Percentiles rank a stretch among this genome's conserved stretches.
Conservation (phyloP, 495 filamentous ascomycete species). For the Penicillium flavigenum region DNA sequence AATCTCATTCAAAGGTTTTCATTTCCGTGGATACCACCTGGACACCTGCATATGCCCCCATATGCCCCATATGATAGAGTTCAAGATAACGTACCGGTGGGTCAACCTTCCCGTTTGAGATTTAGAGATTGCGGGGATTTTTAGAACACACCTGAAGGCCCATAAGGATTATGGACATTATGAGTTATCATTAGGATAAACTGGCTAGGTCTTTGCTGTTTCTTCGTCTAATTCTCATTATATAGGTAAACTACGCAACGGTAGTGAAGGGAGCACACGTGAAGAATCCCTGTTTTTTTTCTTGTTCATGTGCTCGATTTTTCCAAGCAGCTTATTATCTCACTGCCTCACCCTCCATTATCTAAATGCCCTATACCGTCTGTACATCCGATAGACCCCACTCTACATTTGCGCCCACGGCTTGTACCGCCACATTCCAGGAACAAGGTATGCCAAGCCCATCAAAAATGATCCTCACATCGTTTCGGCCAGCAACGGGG, state of each 20-base stretch:
- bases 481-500: too few species aligned
- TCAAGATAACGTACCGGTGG: conserved; percentile 13
- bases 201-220: neutral
- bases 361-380: too few species aligned
- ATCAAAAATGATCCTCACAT: too few species aligned
- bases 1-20: neutral
- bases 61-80: neutral
- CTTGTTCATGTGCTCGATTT: too few species aligned
- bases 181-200: neutral
- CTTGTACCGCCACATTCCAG: too few species aligned
- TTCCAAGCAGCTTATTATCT: too few species aligned
- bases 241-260: neutral
- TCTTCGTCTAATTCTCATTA: neutral
- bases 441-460: too few species aligned
- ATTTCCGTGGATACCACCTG: neutral
- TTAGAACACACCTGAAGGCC: neutral
- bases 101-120: conserved; percentile 21
- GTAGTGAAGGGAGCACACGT: too few species aligned
- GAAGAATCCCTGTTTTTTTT: too few species aligned
- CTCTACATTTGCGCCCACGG: too few species aligned
- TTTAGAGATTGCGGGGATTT: neutral
- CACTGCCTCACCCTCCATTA: too few species aligned
- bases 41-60: neutral
- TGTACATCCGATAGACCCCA: too few species aligned
- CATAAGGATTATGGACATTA: neutral